Base-by-base conservation (phyloP, 1,284 basidiomycete genomes). In the Leucoagaricus sp. region DNA sequence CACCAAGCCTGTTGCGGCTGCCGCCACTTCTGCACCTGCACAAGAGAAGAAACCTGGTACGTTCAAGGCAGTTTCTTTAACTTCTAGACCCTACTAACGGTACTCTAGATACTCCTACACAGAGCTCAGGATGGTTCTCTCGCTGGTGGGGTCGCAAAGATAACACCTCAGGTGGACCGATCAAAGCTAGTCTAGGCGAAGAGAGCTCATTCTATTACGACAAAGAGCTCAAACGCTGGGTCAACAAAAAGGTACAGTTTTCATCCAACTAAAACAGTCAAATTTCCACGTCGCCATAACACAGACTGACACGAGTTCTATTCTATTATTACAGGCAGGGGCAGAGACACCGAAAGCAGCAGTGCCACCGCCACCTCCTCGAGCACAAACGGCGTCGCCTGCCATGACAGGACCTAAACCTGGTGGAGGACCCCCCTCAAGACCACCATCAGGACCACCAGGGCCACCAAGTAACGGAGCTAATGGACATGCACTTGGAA, bases 181-280 rank as follows among this genome's bases (percentile, higher is more conserved):
- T 95, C 56, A 90, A 86, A 68, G 97, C 96, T 15, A 98, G 93
- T 64, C 82, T 99, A 21, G 97, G 97, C 17, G 93, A 99, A 66
- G 87, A 96, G 68, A 93, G 83, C 29, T 81, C 87, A 45, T 96
- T 99, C 76, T 92, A 94, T 64, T 99, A 93, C 70, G 97, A 99
- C 72, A 88, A 91, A 65, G 94, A 98, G 21, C 82, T 91, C 60
- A 97, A 97, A 73, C 85, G 90, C 60, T 99, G 97, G 97, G 89
- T 99, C 19, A 96, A 98, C 72, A 96, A 92, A 74, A 95, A 91
- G 74, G 93, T 93, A 63, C 36, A 69, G 59, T 49, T 23, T 61
- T 49, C n/a, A n/a, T n/a, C n/a, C n/a, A n/a, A n/a, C n/a, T n/a
- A n/a, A n/a, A n/a, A n/a, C n/a, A n/a, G n/a, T n/a, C n/a, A n/a